Evolutionary conservation across 148 eudicot species (phyloP).

Genomic region (Euryodendron excelsum): DNA sequence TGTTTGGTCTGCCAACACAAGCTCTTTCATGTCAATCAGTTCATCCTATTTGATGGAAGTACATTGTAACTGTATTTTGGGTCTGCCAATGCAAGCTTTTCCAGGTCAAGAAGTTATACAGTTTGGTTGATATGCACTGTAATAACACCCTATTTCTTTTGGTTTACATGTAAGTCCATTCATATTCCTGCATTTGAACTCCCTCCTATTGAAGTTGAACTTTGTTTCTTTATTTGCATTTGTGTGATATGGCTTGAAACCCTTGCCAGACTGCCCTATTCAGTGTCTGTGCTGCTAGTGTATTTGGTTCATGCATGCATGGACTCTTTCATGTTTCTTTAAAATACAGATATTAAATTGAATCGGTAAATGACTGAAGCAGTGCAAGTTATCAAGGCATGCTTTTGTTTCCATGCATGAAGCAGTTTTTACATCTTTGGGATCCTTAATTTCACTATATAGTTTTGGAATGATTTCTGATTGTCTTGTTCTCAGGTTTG

Average conservation of each 20-base stretch:
- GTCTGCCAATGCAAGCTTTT: no score
- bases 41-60: no score
- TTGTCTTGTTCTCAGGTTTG: constrained; percentile 56
- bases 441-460: background rate
- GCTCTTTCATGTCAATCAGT: no score
- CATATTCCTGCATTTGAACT: background rate
- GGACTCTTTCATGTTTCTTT: background rate
- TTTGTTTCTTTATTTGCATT: background rate
- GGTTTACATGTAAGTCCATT: background rate
- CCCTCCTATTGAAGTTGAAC: background rate
- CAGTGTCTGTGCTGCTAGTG: background rate
- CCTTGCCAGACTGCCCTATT: background rate
- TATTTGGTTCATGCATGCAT: background rate
- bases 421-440: background rate
- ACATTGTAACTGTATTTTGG: no score
- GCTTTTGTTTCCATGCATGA: background rate
- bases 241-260: background rate
- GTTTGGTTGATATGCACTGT: background rate
- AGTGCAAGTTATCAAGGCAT: no score
- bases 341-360: background rate
- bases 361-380: background rate
- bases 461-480: background rate
- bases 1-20: no score
- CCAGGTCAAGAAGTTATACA: no score
- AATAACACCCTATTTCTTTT: background rate